A percentile compares a stretch with the other conserved stretches of the same genome.
These are phyloP conservation scores for Trichoderma koningiopsis DNA, from an alignment of 2,329 filamentous ascomycete species.

Conservation along the genomic window DNA sequence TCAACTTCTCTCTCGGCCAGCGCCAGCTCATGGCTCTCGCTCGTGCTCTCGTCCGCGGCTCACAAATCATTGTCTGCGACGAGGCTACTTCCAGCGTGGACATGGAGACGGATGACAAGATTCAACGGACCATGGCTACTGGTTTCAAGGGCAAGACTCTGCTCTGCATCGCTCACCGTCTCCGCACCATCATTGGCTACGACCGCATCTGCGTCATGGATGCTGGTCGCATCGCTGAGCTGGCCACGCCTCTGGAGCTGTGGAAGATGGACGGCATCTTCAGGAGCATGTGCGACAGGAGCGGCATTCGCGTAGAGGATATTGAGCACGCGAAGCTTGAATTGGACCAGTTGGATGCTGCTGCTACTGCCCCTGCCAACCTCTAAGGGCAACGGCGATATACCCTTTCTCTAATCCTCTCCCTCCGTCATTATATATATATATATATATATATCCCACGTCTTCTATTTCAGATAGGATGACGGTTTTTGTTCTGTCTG, in stretches of 20 bases:
- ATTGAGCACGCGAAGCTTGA: conserved; percentile 49
- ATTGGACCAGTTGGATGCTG: conserved; percentile 31
- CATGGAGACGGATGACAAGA: conserved; percentile 95
- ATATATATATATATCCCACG: background rate
- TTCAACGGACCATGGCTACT: conserved; percentile 82
- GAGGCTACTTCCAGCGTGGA: conserved; percentile 93
- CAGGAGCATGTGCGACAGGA: conserved; percentile 83
- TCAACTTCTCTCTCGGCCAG: conserved; percentile 95
- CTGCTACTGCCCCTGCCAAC: background rate
- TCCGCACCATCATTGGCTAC: conserved; percentile 91
- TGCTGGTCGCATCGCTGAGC: conserved; percentile 79
- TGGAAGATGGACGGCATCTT: conserved; percentile 77
- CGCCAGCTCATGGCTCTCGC: conserved; percentile 94
- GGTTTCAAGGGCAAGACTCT: conserved; percentile 87
- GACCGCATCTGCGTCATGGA: conserved; percentile 98
- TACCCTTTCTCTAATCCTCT: background rate
- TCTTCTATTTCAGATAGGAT: background rate
- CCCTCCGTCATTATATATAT: background rate
- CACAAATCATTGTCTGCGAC: conserved; percentile 94
- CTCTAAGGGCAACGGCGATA: conserved; percentile 2
- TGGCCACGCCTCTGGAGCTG: conserved; percentile 73
- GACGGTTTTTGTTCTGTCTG: background rate
- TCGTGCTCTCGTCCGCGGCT: conserved; percentile 81
- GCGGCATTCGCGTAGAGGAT: conserved; percentile 68
- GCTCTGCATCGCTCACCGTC: conserved; percentile 87